Conservation (phyloP, 1,284 basidiomycete species). For the Laetiporus sulphureus region DNA sequence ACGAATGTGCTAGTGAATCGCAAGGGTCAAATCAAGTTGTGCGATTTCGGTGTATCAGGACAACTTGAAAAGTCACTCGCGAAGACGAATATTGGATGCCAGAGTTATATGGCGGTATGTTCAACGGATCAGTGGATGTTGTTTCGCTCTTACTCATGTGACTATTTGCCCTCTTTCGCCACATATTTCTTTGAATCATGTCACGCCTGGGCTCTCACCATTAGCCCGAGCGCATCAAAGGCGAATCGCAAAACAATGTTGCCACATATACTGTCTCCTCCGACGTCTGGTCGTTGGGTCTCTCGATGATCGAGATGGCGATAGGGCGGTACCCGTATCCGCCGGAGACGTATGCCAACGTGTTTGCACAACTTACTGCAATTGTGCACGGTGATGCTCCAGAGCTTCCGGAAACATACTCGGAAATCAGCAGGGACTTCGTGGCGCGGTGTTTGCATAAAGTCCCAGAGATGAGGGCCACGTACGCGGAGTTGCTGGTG, state of each 20-base stretch:
- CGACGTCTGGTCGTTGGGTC: slow-evolving; percentile 97
- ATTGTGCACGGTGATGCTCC: slow-evolving; percentile 96
- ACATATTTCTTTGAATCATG: not conserved
- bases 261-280: slow-evolving; percentile 95
- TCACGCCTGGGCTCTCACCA: not conserved
- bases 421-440: slow-evolving; percentile 50
- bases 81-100: slow-evolving; percentile 98
- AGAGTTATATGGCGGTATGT: slow-evolving; percentile 95
- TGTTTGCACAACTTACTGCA: slow-evolving; percentile 93
- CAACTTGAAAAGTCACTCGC: slow-evolving; percentile 95
- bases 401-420: slow-evolving; percentile 59
- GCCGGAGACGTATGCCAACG: slow-evolving; percentile 96
- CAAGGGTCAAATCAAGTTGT: slow-evolving; percentile 89
- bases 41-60: slow-evolving; percentile 97
- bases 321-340: slow-evolving; percentile 95
- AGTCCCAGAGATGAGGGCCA: slow-evolving; percentile 72
- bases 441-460: slow-evolving; percentile 67
- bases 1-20: slow-evolving; percentile 93
- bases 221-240: slow-evolving; percentile 92
- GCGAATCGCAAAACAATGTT: slow-evolving; percentile 82
- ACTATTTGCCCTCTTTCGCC: not conserved
- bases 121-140: too few relatives aligned
- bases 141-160: not conserved
- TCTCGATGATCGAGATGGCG: slow-evolving; percentile 92
- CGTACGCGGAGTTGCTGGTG: slow-evolving; percentile 79